Conservation (phyloP, 78 protist species). For the Dictyostelium firmibasis region DNA sequence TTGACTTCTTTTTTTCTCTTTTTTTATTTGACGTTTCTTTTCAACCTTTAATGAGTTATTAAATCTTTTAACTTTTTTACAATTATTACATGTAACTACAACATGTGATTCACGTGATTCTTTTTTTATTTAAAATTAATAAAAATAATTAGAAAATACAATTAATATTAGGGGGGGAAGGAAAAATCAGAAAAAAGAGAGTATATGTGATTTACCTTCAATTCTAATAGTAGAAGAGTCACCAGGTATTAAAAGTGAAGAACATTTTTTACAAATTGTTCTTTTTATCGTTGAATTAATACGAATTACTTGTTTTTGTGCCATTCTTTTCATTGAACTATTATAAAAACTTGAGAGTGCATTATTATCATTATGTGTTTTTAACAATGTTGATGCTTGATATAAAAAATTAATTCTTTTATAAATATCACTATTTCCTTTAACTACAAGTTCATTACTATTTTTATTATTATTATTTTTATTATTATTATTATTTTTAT, state of each 20-base stretch:
- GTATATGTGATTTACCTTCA: conserved; percentile 36
- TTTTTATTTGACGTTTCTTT: not conserved
- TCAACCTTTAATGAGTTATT: not conserved
- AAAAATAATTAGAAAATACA: not conserved
- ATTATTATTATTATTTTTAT: not conserved
- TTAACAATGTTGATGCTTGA: conserved; percentile 46
- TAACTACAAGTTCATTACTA: too few species aligned
- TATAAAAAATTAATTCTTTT: conserved; percentile 54
- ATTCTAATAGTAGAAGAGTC: conserved; percentile 33
- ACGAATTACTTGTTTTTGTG: conserved; percentile 39
- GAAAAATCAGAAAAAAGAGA: not conserved
- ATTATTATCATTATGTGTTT: not conserved
- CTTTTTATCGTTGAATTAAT: conserved; percentile 14
- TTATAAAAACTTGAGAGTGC: conserved; percentile 21
- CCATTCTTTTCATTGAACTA: not conserved
- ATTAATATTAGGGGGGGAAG: too few species aligned
- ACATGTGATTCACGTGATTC: conserved; percentile 51
- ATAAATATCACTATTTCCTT: not conserved
- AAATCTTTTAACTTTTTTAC: conserved; percentile 53
- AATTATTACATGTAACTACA: conserved; percentile 24
- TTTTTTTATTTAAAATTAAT: not conserved
- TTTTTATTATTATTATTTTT: not conserved
- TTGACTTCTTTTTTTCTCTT: not conserved
- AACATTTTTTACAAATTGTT: conserved; percentile 57
- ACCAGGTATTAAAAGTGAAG: conserved; percentile 61